Base-by-base conservation (phyloP, 352 stramenopile genomes). In the Phytophthora melonis region DNA sequence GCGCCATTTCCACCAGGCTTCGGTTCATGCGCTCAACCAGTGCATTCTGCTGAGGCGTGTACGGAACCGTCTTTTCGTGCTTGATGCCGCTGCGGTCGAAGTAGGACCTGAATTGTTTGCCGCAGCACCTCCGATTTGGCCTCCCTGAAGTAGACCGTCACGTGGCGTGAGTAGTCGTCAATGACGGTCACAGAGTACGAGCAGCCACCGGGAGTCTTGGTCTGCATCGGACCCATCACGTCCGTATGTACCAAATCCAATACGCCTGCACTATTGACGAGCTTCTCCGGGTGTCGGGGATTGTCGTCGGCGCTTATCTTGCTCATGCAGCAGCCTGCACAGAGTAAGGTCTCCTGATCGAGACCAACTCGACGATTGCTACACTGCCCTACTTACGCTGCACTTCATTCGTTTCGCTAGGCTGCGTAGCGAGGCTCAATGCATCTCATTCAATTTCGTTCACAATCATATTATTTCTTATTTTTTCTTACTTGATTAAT, bases 11-110 rank as follows among this genome's bases (percentile, higher is more conserved):
- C 4, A 71, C 54, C 6, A 77, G 30, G 5, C 27, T 77, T 4
- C 45, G 43, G 49, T 77, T 72, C 69, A 77, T 77, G 19, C 56
- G 27, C 56, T 77, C 62, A 60, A 63, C 68, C 16, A 72, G 19
- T 27, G 63, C 63, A 58, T 77, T 77, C 18, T 72, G 63, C 56
- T 77, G 62, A 49, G 70, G 63, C 9, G 18, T 73, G 52, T 72
- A 72, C 25, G 70, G 63, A 43, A 69, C 70, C 5, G 58, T 73
- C 39, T n/a, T 45, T 11, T n/a, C 39, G 18, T 45, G 39, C 39
- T 45, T 45, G 39, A 45, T 45, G 39, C 39, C 39, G 14, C 39
- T 45, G 4, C 39, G 39, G 39, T 5, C 39, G 11, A 45, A 0
- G 39, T 45, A 45, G 39, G 14, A 3, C 10, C 18, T 45, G 39